Evolutionary conservation across 805 yeast genomes (phyloP).

Genomic region (Schwanniomyces vanrijiae): DNA sequence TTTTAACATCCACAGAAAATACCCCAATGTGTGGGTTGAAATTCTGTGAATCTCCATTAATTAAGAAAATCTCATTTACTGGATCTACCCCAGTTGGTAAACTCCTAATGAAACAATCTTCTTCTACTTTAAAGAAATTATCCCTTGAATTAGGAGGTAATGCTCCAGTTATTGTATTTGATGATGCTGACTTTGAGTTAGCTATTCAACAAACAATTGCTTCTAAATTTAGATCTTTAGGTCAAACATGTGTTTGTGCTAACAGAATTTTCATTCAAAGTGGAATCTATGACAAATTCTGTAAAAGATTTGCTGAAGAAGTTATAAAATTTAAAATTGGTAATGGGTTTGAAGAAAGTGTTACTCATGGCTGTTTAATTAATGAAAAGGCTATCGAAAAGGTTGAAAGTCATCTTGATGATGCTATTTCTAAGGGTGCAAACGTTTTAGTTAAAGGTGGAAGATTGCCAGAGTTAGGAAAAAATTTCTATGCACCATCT

Average conservation of each 20-base stretch:
- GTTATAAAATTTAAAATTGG: constrained; percentile 54
- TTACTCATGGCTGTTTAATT: constrained; percentile 60
- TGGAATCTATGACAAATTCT: constrained; percentile 62
- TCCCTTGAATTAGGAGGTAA: constrained; percentile 80
- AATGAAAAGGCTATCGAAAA: constrained; percentile 50
- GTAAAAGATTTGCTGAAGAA: constrained; percentile 45
- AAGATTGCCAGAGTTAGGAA: constrained; percentile 47
- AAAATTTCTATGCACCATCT: constrained; percentile 55
- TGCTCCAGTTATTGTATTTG: constrained; percentile 75
- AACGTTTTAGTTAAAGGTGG: constrained; percentile 53
- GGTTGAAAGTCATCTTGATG: constrained; percentile 53
- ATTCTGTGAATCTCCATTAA: constrained; percentile 52
- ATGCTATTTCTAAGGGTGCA: constrained; percentile 58
- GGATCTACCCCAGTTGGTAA: constrained; percentile 79
- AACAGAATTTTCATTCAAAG: constrained; percentile 69
- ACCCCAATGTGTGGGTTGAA: constrained; percentile 55
- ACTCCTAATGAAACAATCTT: constrained; percentile 59
- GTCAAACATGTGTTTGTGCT: constrained; percentile 83
- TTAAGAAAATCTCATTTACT: constrained; percentile 72
- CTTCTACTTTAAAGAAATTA: constrained; percentile 64
- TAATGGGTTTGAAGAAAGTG: constrained; percentile 50
- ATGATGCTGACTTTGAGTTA: constrained; percentile 65
- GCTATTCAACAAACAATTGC: constrained; percentile 69
- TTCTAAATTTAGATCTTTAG: constrained; percentile 72
- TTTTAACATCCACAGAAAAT: constrained; percentile 44